Evolutionary conservation across 192 early-diverging fungal genomes (phyloP), one percentile per base, ranked within the genome.

Genomic region (Dissophora globulifera): DNA sequence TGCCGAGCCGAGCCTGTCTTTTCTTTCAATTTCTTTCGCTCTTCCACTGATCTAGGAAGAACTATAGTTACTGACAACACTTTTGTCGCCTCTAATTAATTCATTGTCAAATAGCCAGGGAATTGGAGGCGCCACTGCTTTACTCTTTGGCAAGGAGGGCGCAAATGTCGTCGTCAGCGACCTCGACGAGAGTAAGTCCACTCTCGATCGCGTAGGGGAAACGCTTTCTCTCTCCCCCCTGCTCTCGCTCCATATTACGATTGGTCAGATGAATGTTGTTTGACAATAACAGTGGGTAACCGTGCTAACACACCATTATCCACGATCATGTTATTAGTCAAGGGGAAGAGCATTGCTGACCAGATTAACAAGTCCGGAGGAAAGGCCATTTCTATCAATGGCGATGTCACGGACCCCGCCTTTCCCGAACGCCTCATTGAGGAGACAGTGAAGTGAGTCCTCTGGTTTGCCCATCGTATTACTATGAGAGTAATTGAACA

Each of bases 121-220:
- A 27, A 88, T 98, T 71, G 96, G 96, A 30, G 87, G 93, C 45
- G 94, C 93, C 22, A 94, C 95, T 62, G 94, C 96, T 29, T 84
- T 87, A 22, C 82, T 94, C 61, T 95, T 97, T 85, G 94, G 88
- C 46, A 92, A 90, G 71, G 84, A 88, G 35, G 96, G 96, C 59
- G 96, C 96, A 42, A 79, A 82, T 43, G 94, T 98, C 29, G 96
- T 98, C 27, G 92, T 98, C 68, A 98, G 95, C 60, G 96, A 98
- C 49, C 87, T 97, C 62, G 95, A 95, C 70, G 84, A 78, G 69
- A 72, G 74, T 78, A 82, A 78, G 60, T 52, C 26, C 35, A 0
- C 19, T 31, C 48, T 16, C 29, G 8, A 11, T 46, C 6, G 11
- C 20, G 20, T 25, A 3, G 17, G 26, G 3, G 4, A 47, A 3